Base-by-base conservation (phyloP, 176 grass and related monocot species). In the Hyparrhenia diplandra region DNA sequence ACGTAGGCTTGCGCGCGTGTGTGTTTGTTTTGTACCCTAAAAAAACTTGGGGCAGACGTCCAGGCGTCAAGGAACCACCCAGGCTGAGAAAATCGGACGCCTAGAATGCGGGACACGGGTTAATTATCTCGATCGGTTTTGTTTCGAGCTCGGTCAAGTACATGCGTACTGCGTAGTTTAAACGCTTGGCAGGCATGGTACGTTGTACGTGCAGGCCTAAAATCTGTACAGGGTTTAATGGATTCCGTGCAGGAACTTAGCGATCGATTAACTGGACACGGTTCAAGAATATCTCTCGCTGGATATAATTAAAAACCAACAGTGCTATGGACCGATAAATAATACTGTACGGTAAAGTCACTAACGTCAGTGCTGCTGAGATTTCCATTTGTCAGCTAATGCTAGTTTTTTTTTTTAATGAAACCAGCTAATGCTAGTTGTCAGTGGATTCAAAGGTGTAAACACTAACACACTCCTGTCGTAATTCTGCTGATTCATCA, bases 211-310 rank as follows among this genome's bases (percentile, higher is more conserved):
- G 39, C 39, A 64, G 59, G 40, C 75, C 59, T 78, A 77, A 77
- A 65, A 78, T 49, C 40, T 78, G 76, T 78, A 66, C 76, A 66
- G 18, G 28, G 49, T 65, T 65, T 47, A 66, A 74, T 66, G 35
- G 41, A 23, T 49, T 46, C 27, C 62, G 76, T 78, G 40, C 60
- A 49, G 3, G 40, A 46, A 66, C 46, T 32, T 20, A 47, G 49
- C n/a, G 28, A 34, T 41, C 60, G 0, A 43, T 65, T 78, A 78
- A 20, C 40, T 70, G 6, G 35, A 20, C 45, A 40, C 32, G 67
- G 39, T 8, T 45, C 37, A 45, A 25, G 23, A 71, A 45, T 28
- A 71, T 27, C 6, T 70, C 36, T 27, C 21, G 13, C 12, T 27
- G n/a, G 6, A n/a, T 69, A 13, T 40, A 40, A 37, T 40, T n/a